Evolutionary conservation across 2,329 filamentous ascomycete species (phyloP).

Genomic region (Dothiorella sarmentorum): DNA sequence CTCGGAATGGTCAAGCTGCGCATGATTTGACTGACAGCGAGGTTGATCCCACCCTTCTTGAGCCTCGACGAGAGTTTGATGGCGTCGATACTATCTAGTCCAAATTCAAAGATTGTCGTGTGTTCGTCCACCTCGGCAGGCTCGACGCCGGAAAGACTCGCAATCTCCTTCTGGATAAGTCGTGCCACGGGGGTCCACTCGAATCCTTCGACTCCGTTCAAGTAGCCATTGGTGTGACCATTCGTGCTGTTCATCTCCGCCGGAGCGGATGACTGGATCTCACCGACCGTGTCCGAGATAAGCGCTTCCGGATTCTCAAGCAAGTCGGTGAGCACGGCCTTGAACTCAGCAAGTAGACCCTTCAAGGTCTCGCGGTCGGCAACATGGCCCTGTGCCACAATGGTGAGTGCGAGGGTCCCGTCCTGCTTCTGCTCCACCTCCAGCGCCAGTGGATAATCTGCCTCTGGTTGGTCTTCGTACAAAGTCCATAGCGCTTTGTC

Average conservation of each 20-base stretch:
- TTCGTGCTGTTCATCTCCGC: background rate
- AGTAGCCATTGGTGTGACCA: background rate
- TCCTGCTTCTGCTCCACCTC: conserved; percentile 60
- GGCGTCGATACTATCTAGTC: conserved; percentile 86
- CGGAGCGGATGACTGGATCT: background rate
- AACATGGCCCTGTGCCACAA: conserved; percentile 56
- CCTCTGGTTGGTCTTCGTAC: conserved; percentile 39
- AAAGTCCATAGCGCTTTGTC: conserved; percentile 51
- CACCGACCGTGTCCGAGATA: conserved; percentile 23
- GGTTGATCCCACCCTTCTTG: conserved; percentile 54
- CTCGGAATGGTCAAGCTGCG: conserved; percentile 63
- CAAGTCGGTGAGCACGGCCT: conserved; percentile 37
- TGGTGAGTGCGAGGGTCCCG: conserved; percentile 51
- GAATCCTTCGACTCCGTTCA: conserved; percentile 42
- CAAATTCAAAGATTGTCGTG: conserved; percentile 73
- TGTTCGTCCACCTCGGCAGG: conserved; percentile 51
- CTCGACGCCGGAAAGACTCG: conserved; percentile 56
- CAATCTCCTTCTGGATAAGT: conserved; percentile 60
- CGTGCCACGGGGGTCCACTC: conserved; percentile 57
- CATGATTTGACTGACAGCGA: conserved; percentile 77
- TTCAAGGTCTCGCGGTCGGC: conserved; percentile 35
- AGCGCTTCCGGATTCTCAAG: conserved; percentile 31
- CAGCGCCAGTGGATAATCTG: conserved; percentile 74
- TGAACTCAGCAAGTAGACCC: conserved; percentile 44
- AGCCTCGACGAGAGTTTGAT: conserved; percentile 78